Conservation (phyloP, 352 stramenopile genomes). For the Globisporangium camurandrum region DNA sequence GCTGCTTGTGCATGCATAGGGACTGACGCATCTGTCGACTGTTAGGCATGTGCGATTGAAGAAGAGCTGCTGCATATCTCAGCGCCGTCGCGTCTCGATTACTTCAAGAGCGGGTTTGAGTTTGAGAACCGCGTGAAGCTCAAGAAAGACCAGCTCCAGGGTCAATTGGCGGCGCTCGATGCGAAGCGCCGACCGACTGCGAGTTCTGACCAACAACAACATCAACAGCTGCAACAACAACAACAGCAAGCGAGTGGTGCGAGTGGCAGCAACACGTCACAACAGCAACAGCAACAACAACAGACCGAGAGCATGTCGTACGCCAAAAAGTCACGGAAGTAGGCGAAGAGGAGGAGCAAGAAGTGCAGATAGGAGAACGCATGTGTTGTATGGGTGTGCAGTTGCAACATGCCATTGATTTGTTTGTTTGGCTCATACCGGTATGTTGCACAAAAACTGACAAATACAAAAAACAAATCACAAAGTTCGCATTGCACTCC, state of each 20-base stretch:
- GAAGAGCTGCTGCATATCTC: slow-evolving; percentile 87
- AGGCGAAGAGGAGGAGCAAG: too few species aligned
- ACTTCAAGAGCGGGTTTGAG: slow-evolving; percentile 89
- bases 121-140: slow-evolving; percentile 88
- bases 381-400: too few species aligned
- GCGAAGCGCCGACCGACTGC: slow-evolving; percentile 57
- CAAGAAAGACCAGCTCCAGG: slow-evolving; percentile 86
- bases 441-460: too few species aligned
- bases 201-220: slow-evolving; percentile 27
- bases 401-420: too few species aligned
- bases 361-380: too few species aligned
- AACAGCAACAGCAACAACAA: slow-evolving; percentile 8
- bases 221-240: slow-evolving; percentile 14
- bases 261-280: not conserved
- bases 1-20: not conserved
- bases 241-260: too few species aligned
- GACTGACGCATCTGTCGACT: not conserved
- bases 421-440: too few species aligned
- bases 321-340: slow-evolving; percentile 59
- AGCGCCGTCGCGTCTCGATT: slow-evolving; percentile 79
- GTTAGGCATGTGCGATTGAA: slow-evolving; percentile 80
- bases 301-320: slow-evolving; percentile 18
- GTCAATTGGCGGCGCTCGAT: slow-evolving; percentile 72
- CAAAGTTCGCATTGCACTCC: too few species aligned
- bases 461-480: too few species aligned